phyloP scores from a whole-genome alignment of 1,139 yeast genomes.

The Kurtzmaniella quercitrusa region DNA sequence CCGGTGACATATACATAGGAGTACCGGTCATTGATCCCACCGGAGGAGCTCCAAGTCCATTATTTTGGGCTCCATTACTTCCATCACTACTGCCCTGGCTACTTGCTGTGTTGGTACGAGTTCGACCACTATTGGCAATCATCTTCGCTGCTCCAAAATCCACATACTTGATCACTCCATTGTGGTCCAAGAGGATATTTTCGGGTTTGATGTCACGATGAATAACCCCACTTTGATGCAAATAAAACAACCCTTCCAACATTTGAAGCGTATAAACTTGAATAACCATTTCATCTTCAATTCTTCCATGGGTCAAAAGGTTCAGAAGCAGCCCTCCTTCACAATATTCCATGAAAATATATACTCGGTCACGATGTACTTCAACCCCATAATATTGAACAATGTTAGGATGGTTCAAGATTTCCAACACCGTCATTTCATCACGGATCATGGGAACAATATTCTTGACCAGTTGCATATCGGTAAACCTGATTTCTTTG shows the following conservation, averaged over 20 bases:
- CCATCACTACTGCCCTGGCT: not conserved
- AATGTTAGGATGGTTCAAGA: constrained; percentile 91
- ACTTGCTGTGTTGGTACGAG: constrained; percentile 20
- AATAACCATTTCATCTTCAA: constrained; percentile 91
- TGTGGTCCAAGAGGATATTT: constrained; percentile 83
- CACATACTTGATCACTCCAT: constrained; percentile 90
- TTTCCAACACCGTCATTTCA: constrained; percentile 94
- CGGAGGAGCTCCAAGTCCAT: constrained; percentile 11
- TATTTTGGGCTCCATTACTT: not conserved
- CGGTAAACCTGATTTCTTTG: constrained; percentile 89
- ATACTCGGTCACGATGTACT: constrained; percentile 92
- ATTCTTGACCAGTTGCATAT: constrained; percentile 78
- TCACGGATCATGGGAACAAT: constrained; percentile 88
- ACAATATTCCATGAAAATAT: constrained; percentile 96
- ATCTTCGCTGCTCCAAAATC: constrained; percentile 98
- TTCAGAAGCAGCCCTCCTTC: constrained; percentile 93
- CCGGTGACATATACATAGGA: constrained; percentile 99
- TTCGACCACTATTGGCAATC: constrained; percentile 66
- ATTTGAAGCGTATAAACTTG: constrained; percentile 89
- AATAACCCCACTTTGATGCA: constrained; percentile 93
- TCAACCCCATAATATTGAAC: constrained; percentile 97
- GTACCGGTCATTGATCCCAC: constrained; percentile 74
- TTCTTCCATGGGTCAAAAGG: constrained; percentile 76
- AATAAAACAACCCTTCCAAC: constrained; percentile 91
- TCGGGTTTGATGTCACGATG: constrained; percentile 98